Conservation (phyloP, 2,329 filamentous ascomycete genomes). For the Mycosphaerella sp. region DNA sequence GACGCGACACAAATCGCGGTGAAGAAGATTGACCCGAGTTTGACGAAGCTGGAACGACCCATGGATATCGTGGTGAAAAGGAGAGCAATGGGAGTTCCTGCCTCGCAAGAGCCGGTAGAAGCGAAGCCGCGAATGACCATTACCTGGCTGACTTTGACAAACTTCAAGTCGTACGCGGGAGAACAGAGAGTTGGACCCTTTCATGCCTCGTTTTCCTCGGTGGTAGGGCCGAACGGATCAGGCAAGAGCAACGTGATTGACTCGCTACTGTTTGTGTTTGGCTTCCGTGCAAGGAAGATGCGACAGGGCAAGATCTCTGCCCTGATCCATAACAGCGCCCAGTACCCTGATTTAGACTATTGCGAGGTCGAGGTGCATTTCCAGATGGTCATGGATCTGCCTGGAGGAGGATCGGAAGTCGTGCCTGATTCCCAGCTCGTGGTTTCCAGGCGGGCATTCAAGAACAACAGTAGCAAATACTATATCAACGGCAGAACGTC, state of each 20-base stretch:
- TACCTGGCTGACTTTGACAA: slow-evolving; percentile 82
- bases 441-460: slow-evolving; percentile 89
- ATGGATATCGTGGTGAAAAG: slow-evolving; percentile 93
- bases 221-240: slow-evolving; percentile 95
- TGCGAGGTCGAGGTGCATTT: slow-evolving; percentile 98
- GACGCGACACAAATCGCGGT: slow-evolving; percentile 37
- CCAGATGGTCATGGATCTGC: slow-evolving; percentile 85
- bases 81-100: slow-evolving; percentile 58
- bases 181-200: slow-evolving; percentile 94
- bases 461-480: slow-evolving; percentile 97
- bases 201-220: slow-evolving; percentile 93
- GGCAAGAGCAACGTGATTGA: slow-evolving; percentile 99
- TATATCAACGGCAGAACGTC: slow-evolving; percentile 89
- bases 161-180: slow-evolving; percentile 99
- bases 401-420: slow-evolving; percentile 65
- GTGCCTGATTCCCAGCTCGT: slow-evolving; percentile 79
- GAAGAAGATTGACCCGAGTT: slow-evolving; percentile 68
- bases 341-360: slow-evolving; percentile 73
- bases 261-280: slow-evolving; percentile 96
- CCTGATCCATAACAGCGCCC: slow-evolving; percentile 92
- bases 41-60: slow-evolving; percentile 74
- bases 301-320: slow-evolving; percentile 97
- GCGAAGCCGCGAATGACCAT: slow-evolving; percentile 88
- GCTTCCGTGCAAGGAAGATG: slow-evolving; percentile 99
- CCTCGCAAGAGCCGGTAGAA: slow-evolving; percentile 64